Base-by-base conservation (phyloP, 768 basidiomycete species). In the Leccinum uliginosum region DNA sequence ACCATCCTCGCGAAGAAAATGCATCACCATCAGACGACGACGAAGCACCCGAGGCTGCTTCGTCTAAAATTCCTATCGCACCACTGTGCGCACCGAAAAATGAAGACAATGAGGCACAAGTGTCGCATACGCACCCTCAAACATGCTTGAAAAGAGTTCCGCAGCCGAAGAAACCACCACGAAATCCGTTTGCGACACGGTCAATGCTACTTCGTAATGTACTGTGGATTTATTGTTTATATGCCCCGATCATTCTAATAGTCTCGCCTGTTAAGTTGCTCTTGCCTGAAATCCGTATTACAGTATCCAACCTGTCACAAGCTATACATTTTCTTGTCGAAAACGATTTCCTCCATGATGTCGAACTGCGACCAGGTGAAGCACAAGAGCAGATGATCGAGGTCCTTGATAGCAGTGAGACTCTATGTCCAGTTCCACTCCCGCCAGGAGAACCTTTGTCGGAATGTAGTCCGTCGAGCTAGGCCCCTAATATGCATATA, bases 251-350 rank as follows among this genome's bases (percentile, higher is more conserved):
- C 19, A 10, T 6, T 48, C 66, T 67, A 43, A 67, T 44, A 15
- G 30, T 53, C 11, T 48, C 34, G 27, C 49, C 49, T 51, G 23
- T 61, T 19, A 63, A 94, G 91, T 75, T 97, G 12, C 78, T 97
- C 5, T 75, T 87, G 19, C 90, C 88, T 12, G 93, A 96, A 67
- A 93, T 96, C 38, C 83, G 87, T 27, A 79, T 90, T 61, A 95
- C 94, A 0, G 80, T 94, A 4, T 95, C 93, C 2, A 94, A 94
- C 70, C 78, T 98, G 5, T 93, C 93, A 0, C 95, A 98, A 70
- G 92, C 91, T 5, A 91, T 97, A 60, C 84, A 81, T 29, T 98
- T 97, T 71, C 71, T 96, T 17, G 93, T 91, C 1, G 89, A 90
- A 59, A 97, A 98, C 61, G 86, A 93, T 66, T 93, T 95, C 72